These are phyloP conservation scores for Lathyrus oleraceus DNA, from an alignment of 306 rosid genomes.

Conservation along the genomic window DNA sequence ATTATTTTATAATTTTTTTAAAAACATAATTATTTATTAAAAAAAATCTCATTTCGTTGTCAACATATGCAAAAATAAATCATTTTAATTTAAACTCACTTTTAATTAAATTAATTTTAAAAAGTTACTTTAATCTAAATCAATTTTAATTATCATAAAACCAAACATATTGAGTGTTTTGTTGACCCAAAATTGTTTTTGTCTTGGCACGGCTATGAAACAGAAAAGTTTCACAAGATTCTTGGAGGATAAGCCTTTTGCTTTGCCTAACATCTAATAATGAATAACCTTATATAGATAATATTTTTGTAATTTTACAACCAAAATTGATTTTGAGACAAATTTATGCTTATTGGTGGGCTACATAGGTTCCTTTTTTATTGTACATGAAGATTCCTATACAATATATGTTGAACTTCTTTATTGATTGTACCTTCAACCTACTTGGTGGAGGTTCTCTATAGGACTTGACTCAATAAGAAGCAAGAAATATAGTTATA, in stretches of 20 bases:
- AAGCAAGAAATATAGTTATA: neutral
- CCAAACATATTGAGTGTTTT: neutral
- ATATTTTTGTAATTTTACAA: conserved; percentile 19
- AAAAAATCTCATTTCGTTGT: no score
- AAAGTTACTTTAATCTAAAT: neutral
- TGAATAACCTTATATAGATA: neutral
- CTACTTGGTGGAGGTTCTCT: conserved; percentile 1
- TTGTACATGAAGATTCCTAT: conserved; percentile 30
- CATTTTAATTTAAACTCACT: neutral
- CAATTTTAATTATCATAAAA: neutral
- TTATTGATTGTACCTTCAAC: neutral
- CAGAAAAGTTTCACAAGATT: conserved; percentile 36
- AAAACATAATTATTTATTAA: no score
- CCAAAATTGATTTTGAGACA: conserved; percentile 17
- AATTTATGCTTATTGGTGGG: conserved; percentile 8
- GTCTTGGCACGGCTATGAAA: conserved; percentile 35
- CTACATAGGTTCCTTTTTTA: neutral
- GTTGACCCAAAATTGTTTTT: conserved; percentile 43
- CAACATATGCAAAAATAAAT: neutral
- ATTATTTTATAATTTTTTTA: no score
- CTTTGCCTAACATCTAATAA: conserved; percentile 20
- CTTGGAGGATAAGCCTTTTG: conserved; percentile 20
- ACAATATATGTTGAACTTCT: neutral
- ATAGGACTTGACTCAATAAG: neutral
- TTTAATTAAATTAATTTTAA: neutral